Evolutionary conservation across 2,329 filamentous ascomycete genomes (phyloP), one percentile per base, ranked within the genome.

Genomic region (Aspergillus pseudotamarii): DNA sequence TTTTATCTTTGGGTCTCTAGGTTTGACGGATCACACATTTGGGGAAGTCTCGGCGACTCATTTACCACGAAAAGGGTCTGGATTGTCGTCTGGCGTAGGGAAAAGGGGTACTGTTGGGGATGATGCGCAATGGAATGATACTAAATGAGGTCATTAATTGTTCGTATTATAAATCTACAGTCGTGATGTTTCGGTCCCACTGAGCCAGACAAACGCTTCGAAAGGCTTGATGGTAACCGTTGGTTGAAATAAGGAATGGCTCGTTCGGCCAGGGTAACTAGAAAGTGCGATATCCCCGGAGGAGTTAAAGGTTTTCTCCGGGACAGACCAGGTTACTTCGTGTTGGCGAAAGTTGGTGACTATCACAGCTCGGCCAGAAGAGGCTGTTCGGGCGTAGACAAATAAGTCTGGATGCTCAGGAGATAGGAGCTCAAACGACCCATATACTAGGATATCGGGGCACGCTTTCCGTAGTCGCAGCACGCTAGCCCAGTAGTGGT

Each of bases 391-490:
- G 14, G 32, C 30, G n/a, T 57, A 61, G 21, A 53, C 36, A 26
- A 61, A 61, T 30, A 61, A 23, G 21, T 57, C 53, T 3, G 51
- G 30, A 32, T 61, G 41, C 26, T 57, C 53, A 2, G 59, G 59
- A 2, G 28, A 50, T 8, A 61, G 21, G 21, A 60, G 59, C 48
- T 57, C 48, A 23, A 61, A 61, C 3, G 59, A 50, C 10, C 59
- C 59, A 34, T 61, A 61, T n/a, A 61, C 43, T 5, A 61, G 21
- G 21, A 55, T 23, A 26, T 53, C 59, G 34, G 59, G 32, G 32
- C 51, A 61, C 10, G 54, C 34, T 43, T 61, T 61, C 36, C 59
- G 59, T 9, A 61, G 38, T 2, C 45, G 59, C 41, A 61, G 55
- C 10, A 57, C 30, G 6, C 32, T 19, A 21, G 53, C 59, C 59